Conservation (phyloP, 139 green algal species). For the Volvox reticuliferus region DNA sequence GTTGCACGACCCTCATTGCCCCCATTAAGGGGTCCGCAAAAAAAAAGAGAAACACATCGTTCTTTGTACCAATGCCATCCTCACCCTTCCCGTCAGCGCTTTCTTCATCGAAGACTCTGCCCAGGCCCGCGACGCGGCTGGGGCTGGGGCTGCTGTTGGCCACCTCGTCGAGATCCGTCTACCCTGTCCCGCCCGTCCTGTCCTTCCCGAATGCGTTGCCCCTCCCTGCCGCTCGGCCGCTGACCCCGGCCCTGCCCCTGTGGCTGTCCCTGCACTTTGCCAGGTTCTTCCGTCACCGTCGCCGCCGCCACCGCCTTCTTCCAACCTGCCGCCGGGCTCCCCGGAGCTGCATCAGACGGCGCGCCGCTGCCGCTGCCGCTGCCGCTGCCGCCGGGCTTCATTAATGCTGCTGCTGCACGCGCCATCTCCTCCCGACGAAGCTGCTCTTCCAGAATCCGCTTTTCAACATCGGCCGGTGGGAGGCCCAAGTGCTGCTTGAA, state of each 20-base stretch:
- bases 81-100: too few relatives aligned
- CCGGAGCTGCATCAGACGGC: too few relatives aligned
- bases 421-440: constrained; percentile 8
- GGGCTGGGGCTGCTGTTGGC: not conserved
- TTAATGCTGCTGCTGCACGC: not conserved
- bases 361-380: not conserved
- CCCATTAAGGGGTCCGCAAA: too few relatives aligned
- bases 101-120: too few relatives aligned
- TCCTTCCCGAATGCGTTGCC: not conserved
- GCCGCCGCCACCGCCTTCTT: not conserved
- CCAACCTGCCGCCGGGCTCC: too few relatives aligned
- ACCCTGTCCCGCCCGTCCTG: not conserved
- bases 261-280: not conserved
- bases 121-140: not conserved
- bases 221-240: not conserved
- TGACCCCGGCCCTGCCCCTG: not conserved
- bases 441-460: not conserved
- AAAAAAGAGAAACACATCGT: too few relatives aligned
- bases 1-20: too few relatives aligned
- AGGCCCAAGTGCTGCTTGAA: constrained; percentile 28
- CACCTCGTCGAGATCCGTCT: not conserved
- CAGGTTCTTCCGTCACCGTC: not conserved
- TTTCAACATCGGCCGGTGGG: constrained; percentile 26
- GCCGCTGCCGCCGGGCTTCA: not conserved
- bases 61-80: too few relatives aligned